Conservation (phyloP, 2,329 filamentous ascomycete species). For the Colletotrichum incanum region DNA sequence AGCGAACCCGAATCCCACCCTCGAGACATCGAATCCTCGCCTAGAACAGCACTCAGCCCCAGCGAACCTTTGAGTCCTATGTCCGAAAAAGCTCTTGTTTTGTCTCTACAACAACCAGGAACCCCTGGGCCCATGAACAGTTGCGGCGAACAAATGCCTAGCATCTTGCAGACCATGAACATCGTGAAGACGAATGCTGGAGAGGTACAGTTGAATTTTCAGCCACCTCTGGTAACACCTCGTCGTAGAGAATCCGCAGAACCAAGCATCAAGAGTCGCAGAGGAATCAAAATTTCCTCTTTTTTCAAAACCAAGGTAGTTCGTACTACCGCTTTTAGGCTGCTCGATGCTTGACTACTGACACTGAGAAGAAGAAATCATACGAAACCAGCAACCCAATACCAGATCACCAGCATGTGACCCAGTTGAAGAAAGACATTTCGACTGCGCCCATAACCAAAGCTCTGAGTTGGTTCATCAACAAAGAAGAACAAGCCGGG, state of each 20-base stretch:
- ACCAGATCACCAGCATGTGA: neutral
- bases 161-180: slow-evolving; percentile 31
- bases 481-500: slow-evolving; percentile 17
- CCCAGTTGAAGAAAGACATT: neutral
- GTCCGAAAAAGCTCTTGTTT: slow-evolving; percentile 64
- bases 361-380: slow-evolving; percentile 9
- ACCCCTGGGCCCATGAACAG: neutral
- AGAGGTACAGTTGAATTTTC: neutral
- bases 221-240: neutral
- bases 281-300: neutral
- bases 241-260: neutral
- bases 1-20: slow-evolving; percentile 51
- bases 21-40: neutral
- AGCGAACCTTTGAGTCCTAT: slow-evolving; percentile 56
- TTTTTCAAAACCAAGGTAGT: slow-evolving; percentile 25
- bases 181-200: slow-evolving; percentile 6
- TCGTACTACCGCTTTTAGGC: neutral
- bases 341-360: neutral
- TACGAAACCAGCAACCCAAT: no score
- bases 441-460: slow-evolving; percentile 3
- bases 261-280: slow-evolving; percentile 21
- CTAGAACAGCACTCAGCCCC: slow-evolving; percentile 29
- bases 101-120: slow-evolving; percentile 59
- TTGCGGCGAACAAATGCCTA: slow-evolving; percentile 6
- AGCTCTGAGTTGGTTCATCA: slow-evolving; percentile 26